Percentiles rank a stretch among this genome's conserved stretches.
Conservation (phyloP, 2,329 filamentous ascomycete species). For the Nemania sp. region DNA sequence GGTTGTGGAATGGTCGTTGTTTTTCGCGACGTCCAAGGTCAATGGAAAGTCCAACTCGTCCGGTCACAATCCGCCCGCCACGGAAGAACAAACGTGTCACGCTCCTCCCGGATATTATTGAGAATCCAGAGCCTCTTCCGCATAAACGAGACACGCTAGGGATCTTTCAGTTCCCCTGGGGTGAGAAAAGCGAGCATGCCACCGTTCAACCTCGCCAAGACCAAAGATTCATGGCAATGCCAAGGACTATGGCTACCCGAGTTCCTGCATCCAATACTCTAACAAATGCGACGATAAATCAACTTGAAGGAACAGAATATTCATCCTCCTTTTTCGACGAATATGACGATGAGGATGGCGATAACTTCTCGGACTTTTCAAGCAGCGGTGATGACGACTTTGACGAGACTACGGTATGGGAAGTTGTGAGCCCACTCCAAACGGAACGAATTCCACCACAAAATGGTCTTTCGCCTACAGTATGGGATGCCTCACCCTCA, state of each 20-base stretch:
- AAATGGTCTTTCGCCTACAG: slow-evolving; percentile 51
- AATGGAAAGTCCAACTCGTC: slow-evolving; percentile 42
- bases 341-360: slow-evolving; percentile 55
- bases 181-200: slow-evolving; percentile 62
- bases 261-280: slow-evolving; percentile 38
- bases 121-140: slow-evolving; percentile 62
- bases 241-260: slow-evolving; percentile 54
- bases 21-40: slow-evolving; percentile 19
- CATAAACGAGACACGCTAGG: slow-evolving; percentile 63
- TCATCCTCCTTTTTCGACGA: slow-evolving; percentile 63
- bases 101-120: slow-evolving; percentile 63
- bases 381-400: slow-evolving; percentile 55
- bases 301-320: slow-evolving; percentile 46
- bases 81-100: slow-evolving; percentile 61
- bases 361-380: slow-evolving; percentile 44
- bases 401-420: slow-evolving; percentile 65
- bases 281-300: slow-evolving; percentile 41
- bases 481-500: slow-evolving; percentile 22
- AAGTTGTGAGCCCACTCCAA: slow-evolving; percentile 63
- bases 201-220: slow-evolving; percentile 46
- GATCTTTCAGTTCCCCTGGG: slow-evolving; percentile 69
- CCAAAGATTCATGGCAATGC: slow-evolving; percentile 51
- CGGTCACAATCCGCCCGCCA: slow-evolving; percentile 56
- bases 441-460: slow-evolving; percentile 55
- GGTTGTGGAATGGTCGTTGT: slow-evolving; percentile 34